These are phyloP conservation scores for Apocynum venetum DNA, from an alignment of 257 asterid species.

Conservation along the genomic window DNA sequence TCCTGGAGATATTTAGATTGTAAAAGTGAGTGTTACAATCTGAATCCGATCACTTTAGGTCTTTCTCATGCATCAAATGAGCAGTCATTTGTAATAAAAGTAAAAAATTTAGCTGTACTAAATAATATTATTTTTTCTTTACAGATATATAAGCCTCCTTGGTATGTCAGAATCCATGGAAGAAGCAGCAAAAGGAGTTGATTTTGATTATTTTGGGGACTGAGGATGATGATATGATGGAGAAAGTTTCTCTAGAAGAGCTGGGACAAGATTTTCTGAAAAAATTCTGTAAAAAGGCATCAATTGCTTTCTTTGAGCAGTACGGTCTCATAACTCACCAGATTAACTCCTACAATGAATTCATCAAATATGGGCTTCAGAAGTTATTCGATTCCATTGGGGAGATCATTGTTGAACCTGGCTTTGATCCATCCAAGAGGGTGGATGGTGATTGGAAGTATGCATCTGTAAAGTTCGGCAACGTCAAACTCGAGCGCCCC, in stretches of 20 bases:
- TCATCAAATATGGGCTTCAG: constrained; percentile 64
- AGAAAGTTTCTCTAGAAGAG: constrained; percentile 34
- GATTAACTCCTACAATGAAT: constrained; percentile 72
- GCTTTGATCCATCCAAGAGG: constrained; percentile 75
- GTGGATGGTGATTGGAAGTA: constrained; percentile 79
- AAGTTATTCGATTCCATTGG: constrained; percentile 69
- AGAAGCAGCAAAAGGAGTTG: constrained; percentile 15
- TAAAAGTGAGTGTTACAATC: background rate
- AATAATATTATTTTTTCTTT: background rate
- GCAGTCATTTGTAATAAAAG: background rate
- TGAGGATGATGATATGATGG: constrained; percentile 44
- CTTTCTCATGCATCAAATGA: background rate
- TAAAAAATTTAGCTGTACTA: background rate
- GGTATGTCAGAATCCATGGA: constrained; percentile 8
- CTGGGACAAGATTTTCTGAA: constrained; percentile 42
- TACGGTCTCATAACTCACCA: constrained; percentile 84
- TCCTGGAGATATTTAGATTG: background rate
- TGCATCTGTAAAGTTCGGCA: constrained; percentile 72
- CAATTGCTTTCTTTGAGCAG: constrained; percentile 65
- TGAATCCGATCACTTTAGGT: background rate
- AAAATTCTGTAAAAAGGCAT: constrained; percentile 57
- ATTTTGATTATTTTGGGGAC: constrained; percentile 32
- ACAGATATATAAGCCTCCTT: constrained; percentile 8
- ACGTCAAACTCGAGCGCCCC: constrained; percentile 65
- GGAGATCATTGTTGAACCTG: constrained; percentile 66